These are phyloP conservation scores for Yamadazyma siamensis DNA, from an alignment of 1,139 yeast species.

Conservation along the genomic window DNA sequence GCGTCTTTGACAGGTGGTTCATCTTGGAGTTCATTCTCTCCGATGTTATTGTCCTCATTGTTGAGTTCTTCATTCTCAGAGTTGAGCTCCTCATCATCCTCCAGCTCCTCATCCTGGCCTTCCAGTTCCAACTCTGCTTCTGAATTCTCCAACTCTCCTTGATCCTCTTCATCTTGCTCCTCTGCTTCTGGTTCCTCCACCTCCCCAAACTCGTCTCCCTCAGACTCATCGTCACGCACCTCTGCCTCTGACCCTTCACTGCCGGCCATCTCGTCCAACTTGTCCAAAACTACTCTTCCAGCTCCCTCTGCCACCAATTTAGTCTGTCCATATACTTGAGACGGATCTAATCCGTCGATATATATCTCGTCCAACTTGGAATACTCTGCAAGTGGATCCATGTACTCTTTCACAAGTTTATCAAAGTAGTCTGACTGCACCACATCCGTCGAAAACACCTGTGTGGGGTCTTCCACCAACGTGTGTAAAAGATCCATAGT, in stretches of 20 bases:
- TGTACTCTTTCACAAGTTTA: slow-evolving; percentile 45
- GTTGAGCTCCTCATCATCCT: slow-evolving; percentile 14
- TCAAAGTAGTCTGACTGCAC: slow-evolving; percentile 21
- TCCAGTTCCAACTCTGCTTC: slow-evolving; percentile 18
- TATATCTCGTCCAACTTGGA: slow-evolving; percentile 80
- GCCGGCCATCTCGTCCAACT: slow-evolving; percentile 18
- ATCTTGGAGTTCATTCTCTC: slow-evolving; percentile 15
- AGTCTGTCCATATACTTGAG: slow-evolving; percentile 93
- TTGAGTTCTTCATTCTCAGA: slow-evolving; percentile 4
- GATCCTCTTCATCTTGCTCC: slow-evolving; percentile 5
- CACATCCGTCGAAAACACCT: slow-evolving; percentile 9
- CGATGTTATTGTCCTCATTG: slow-evolving; percentile 15
- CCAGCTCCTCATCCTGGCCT: slow-evolving; percentile 20
- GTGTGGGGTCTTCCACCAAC: slow-evolving; percentile 16
- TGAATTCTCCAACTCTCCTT: slow-evolving; percentile 6
- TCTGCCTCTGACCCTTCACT: slow-evolving; percentile 8
- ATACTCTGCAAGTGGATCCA: slow-evolving; percentile 63
- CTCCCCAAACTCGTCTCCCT: slow-evolving; percentile 2
- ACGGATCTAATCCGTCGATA: slow-evolving; percentile 82
- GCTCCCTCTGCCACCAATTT: slow-evolving; percentile 60
- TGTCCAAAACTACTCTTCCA: slow-evolving; percentile 37
- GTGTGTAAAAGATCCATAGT: slow-evolving; percentile 13
- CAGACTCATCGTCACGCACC: slow-evolving; percentile 17
- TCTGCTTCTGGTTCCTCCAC: slow-evolving; percentile 12
- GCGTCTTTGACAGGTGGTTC: slow-evolving; percentile 37